Percentiles rank a stretch among this genome's conserved stretches.
phyloP scores from a whole-genome alignment of 2,329 filamentous ascomycete species.

The Colletotrichum eremochloae region DNA sequence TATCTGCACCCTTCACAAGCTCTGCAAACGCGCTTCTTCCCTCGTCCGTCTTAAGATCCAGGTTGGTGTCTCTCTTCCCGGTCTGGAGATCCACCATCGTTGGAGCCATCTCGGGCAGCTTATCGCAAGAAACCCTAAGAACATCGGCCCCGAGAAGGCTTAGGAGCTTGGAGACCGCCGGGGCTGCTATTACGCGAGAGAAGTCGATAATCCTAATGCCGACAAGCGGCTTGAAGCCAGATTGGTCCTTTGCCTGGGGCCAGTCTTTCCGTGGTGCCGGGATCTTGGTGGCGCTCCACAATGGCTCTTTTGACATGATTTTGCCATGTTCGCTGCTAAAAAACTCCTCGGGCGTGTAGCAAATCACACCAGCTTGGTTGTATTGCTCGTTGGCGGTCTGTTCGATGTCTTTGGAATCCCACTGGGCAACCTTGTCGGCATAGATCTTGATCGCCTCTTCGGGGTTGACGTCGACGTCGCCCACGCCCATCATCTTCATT shows the following conservation, averaged over 20 bases:
- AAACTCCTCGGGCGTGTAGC: slow-evolving; percentile 52
- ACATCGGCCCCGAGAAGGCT: slow-evolving; percentile 50
- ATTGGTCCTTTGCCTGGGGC: slow-evolving; percentile 43
- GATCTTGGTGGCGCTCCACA: slow-evolving; percentile 42
- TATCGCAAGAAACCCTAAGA: slow-evolving; percentile 23
- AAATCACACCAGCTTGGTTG: slow-evolving; percentile 50
- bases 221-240: slow-evolving; percentile 47
- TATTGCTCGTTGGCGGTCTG: slow-evolving; percentile 51
- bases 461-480: slow-evolving; percentile 44
- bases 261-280: slow-evolving; percentile 35
- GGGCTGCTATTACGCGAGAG: slow-evolving; percentile 44
- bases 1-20: slow-evolving; percentile 50
- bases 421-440: slow-evolving; percentile 44
- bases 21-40: slow-evolving; percentile 43
- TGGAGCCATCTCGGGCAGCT: slow-evolving; percentile 49
- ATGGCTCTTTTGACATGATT: slow-evolving; percentile 45
- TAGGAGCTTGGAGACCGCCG: slow-evolving; percentile 50
- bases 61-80: slow-evolving; percentile 51
- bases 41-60: slow-evolving; percentile 49
- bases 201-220: slow-evolving; percentile 52
- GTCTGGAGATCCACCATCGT: slow-evolving; percentile 51
- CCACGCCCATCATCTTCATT: slow-evolving; percentile 51
- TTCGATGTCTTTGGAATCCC: slow-evolving; percentile 49
- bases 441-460: slow-evolving; percentile 49
- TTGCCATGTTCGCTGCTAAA: slow-evolving; percentile 47